Evolutionary conservation across 2,329 filamentous ascomycete species (phyloP).

Genomic region (Pseudogymnoascus sp.): DNA sequence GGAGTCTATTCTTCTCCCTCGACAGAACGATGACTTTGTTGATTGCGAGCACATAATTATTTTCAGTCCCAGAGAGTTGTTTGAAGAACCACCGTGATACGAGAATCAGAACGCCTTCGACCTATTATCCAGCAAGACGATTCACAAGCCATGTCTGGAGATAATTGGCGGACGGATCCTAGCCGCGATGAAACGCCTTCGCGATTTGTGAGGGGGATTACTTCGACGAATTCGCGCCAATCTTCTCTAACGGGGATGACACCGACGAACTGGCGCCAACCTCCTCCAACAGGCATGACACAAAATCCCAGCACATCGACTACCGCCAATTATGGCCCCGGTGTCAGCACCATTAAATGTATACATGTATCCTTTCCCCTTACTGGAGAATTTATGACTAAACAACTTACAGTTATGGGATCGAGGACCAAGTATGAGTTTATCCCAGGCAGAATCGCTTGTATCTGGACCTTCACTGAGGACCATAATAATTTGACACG

Average conservation of each 20-base stretch:
- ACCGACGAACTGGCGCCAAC: background rate
- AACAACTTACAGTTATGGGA: conserved; percentile 2
- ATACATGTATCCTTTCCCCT: background rate
- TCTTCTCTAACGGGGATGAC: background rate
- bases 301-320: background rate
- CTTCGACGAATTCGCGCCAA: background rate
- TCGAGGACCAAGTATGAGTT: background rate
- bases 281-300: background rate
- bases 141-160: background rate
- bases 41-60: background rate
- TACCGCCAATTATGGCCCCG: background rate
- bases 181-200: background rate
- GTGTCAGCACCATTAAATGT: background rate
- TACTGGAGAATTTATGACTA: background rate
- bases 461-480: background rate
- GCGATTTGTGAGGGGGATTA: background rate
- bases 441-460: background rate
- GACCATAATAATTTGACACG: background rate
- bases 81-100: background rate
- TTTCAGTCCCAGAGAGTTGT: background rate
- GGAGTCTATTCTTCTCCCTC: background rate
- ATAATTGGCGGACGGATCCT: background rate
- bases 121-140: background rate
- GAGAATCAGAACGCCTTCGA: background rate
- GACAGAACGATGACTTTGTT: background rate